These are phyloP conservation scores for Pontederia paniculata DNA, from an alignment of 176 grass and related monocot genomes.

Conservation along the genomic window DNA sequence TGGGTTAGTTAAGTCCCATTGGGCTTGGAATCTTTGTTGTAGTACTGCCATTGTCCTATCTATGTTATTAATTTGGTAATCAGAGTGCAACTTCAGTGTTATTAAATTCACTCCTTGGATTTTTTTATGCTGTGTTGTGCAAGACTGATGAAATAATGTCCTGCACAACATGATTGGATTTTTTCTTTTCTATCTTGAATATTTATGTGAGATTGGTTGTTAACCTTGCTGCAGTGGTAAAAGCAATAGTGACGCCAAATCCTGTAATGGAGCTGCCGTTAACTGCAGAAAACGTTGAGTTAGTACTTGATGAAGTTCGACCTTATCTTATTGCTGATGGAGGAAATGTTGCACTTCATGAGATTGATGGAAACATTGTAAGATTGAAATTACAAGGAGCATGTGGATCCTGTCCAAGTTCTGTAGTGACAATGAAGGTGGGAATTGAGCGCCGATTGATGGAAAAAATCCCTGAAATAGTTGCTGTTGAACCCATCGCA, in stretches of 20 bases:
- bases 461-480: conserved; percentile 96
- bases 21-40: too few relatives aligned
- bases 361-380: conserved; percentile 83
- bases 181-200: neutral
- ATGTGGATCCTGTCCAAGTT: conserved; percentile 87
- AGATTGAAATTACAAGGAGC: conserved; percentile 81
- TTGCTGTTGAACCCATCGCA: conserved; percentile 61
- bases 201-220: neutral
- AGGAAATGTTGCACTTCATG: conserved; percentile 81
- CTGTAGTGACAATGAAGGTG: conserved; percentile 90
- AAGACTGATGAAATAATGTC: too few relatives aligned
- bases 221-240: conserved; percentile 37
- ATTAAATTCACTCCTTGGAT: too few relatives aligned
- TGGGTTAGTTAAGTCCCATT: too few relatives aligned
- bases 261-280: conserved; percentile 46
- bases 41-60: too few relatives aligned
- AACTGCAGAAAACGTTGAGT: conserved; percentile 87
- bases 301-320: conserved; percentile 85
- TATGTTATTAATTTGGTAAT: too few relatives aligned
- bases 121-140: too few relatives aligned
- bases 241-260: conserved; percentile 56
- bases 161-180: neutral
- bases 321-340: conserved; percentile 96
- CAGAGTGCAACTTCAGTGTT: too few relatives aligned
- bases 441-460: conserved; percentile 83